Evolutionary conservation across 306 rosid genomes (phyloP).

Genomic region (Vicia villosa): DNA sequence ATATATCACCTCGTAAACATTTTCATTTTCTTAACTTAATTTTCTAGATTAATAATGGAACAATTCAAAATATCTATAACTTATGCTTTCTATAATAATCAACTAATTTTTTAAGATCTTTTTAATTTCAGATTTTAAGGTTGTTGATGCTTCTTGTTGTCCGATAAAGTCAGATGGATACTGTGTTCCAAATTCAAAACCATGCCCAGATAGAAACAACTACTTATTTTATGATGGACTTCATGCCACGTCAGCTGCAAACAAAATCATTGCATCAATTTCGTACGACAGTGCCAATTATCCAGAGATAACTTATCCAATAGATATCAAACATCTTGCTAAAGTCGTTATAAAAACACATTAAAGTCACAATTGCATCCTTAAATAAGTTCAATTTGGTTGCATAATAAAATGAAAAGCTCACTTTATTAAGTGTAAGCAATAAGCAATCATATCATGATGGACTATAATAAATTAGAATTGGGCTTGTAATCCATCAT

Average conservation of each 20-base stretch:
- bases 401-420: too few relatives aligned
- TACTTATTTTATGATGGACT: constrained; percentile 39
- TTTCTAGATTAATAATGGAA: too few relatives aligned
- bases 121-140: constrained; percentile 40
- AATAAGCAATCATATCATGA: too few relatives aligned
- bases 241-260: constrained; percentile 37
- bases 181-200: constrained; percentile 20
- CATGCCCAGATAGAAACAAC: constrained; percentile 43
- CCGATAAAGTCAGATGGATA: constrained; percentile 1
- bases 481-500: too few relatives aligned
- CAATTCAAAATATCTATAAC: too few relatives aligned
- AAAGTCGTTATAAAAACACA: too few relatives aligned
- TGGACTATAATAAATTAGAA: too few relatives aligned
- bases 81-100: too few relatives aligned
- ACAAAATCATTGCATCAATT: constrained; percentile 5
- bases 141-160: constrained; percentile 36
- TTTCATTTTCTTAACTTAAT: neutral
- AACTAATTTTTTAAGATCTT: neutral
- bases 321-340: constrained; percentile 32
- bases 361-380: too few relatives aligned
- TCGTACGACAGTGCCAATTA: neutral
- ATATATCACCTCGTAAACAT: neutral
- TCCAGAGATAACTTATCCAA: constrained; percentile 33
- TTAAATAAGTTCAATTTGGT: too few relatives aligned
- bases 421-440: too few relatives aligned